These are phyloP conservation scores for Pythium rishiriense DNA, from an alignment of 352 stramenopile species.

Conservation along the genomic window DNA sequence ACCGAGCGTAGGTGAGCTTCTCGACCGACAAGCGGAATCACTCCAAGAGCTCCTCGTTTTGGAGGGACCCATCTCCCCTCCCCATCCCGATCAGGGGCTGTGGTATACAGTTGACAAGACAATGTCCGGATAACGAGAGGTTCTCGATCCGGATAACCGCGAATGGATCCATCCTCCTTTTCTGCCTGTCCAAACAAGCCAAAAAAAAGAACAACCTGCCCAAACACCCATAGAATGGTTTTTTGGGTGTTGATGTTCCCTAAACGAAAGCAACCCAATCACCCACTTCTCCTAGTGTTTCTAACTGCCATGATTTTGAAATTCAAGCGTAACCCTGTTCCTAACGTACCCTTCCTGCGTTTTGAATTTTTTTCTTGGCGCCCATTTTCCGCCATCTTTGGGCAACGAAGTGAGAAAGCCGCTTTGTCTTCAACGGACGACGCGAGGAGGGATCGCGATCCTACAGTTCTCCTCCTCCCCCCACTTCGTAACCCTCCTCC, in stretches of 20 bases:
- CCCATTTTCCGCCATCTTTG: background rate
- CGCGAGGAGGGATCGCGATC: background rate
- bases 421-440: background rate
- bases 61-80: constrained; percentile 12
- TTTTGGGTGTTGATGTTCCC: no score
- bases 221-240: no score
- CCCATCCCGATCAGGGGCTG: background rate
- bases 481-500: background rate
- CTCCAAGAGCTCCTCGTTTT: background rate
- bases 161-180: background rate
- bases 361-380: background rate
- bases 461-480: background rate
- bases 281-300: background rate
- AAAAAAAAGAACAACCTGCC: constrained; percentile 2
- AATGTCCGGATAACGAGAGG: constrained; percentile 13
- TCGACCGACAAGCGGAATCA: background rate
- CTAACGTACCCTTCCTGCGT: background rate
- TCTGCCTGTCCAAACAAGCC: background rate
- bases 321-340: background rate
- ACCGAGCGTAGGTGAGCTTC: constrained; percentile 1
- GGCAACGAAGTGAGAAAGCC: background rate
- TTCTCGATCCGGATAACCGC: constrained; percentile 18
- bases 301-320: background rate
- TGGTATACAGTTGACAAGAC: constrained; percentile 19
- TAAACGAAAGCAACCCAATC: background rate